Conservation (phyloP, 345 rosid genomes). For the Xanthoceras sorbifolium region DNA sequence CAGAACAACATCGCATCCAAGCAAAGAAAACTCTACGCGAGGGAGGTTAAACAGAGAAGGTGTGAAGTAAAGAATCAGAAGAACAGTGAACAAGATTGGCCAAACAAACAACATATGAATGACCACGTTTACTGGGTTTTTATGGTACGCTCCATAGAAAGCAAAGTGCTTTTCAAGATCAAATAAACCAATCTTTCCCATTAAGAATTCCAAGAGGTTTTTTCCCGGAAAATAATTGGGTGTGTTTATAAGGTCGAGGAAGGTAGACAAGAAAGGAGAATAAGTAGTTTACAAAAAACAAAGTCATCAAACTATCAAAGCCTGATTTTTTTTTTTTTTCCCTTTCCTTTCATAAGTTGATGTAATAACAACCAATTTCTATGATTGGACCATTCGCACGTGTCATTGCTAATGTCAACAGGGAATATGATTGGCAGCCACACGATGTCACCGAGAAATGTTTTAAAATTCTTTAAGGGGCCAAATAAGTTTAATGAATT, state of each 20-base stretch:
- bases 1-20: conserved; percentile 33
- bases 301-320: background rate
- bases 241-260: background rate
- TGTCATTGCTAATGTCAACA: too few relatives aligned
- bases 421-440: too few relatives aligned
- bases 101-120: conserved; percentile 61
- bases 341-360: too few relatives aligned
- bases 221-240: background rate
- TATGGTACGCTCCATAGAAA: conserved; percentile 56
- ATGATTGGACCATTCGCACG: too few relatives aligned
- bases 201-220: conserved; percentile 11
- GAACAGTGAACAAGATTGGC: conserved; percentile 63
- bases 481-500: too few relatives aligned
- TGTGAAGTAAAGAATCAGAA: conserved; percentile 51
- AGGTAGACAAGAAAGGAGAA: too few relatives aligned
- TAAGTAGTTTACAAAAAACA: too few relatives aligned
- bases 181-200: conserved; percentile 47
- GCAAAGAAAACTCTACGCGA: conserved; percentile 30
- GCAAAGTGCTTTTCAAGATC: conserved; percentile 58
- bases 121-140: conserved; percentile 42
- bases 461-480: too few relatives aligned
- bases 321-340: too few relatives aligned
- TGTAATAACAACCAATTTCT: too few relatives aligned
- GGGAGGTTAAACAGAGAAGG: conserved; percentile 50
- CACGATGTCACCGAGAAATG: too few relatives aligned